Conservation (phyloP, 2,329 filamentous ascomycete genomes). For the Monosporascus cannonballus region DNA sequence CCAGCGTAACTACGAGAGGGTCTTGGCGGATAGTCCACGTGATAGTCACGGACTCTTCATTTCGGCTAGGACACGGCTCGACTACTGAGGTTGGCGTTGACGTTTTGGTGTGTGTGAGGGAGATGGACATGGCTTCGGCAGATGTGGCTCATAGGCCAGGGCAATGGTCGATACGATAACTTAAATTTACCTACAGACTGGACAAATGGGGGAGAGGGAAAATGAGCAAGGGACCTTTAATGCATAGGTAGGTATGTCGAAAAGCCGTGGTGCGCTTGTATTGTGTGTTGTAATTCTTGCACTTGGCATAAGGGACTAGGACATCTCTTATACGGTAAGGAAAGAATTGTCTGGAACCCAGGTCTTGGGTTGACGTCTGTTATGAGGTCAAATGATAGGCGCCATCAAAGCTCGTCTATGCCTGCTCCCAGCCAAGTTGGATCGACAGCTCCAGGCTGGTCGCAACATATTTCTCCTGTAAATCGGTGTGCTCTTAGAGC, state of each 20-base stretch:
- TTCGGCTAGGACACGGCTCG: slow-evolving; percentile 9
- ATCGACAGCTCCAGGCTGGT: no score
- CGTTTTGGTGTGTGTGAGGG: slow-evolving; percentile 18
- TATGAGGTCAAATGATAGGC: not conserved
- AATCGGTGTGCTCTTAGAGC: no score
- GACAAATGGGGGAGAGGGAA: not conserved
- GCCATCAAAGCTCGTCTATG: no score
- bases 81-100: slow-evolving; percentile 13
- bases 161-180: not conserved
- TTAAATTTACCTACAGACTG: not conserved
- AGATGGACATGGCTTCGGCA: slow-evolving; percentile 18
- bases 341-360: not conserved
- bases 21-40: slow-evolving; percentile 42
- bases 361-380: not conserved
- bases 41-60: slow-evolving; percentile 23
- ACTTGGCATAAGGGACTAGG: not conserved
- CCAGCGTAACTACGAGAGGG: slow-evolving; percentile 47
- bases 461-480: no score
- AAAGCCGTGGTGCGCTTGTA: not conserved
- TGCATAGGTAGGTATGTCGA: no score
- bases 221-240: not conserved
- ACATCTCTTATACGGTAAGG: no score
- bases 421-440: no score
- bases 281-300: not conserved
- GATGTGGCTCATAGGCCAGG: no score